Conservation (phyloP, 1,284 basidiomycete species). For the Cystobasidium slooffiae region DNA sequence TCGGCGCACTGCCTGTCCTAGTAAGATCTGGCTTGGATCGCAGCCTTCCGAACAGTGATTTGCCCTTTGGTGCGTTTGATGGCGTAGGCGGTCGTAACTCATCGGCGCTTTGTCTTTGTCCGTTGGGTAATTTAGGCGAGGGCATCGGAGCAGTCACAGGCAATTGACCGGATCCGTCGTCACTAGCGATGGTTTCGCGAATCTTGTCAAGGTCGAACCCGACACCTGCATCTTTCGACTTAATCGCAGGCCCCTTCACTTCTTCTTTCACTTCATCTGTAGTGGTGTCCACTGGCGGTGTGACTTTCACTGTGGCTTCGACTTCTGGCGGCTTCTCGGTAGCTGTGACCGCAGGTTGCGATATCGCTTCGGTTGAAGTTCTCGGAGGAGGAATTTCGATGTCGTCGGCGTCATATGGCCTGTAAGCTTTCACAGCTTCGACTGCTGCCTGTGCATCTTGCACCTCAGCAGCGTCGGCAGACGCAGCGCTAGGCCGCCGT, state of each 20-base stretch:
- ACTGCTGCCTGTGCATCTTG: slow-evolving; percentile 10
- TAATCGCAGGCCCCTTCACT: not conserved
- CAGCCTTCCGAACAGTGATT: slow-evolving; percentile 5
- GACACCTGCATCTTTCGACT: slow-evolving; percentile 10
- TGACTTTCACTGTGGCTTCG: not conserved
- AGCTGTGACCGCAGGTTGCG: not conserved
- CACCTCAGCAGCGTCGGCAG: not conserved
- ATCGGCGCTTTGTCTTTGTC: slow-evolving; percentile 1
- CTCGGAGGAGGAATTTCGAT: not conserved
- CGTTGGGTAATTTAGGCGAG: not conserved
- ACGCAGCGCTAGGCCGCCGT: slow-evolving; percentile 44
- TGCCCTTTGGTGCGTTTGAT: slow-evolving; percentile 9
- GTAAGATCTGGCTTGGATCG: slow-evolving; percentile 21
- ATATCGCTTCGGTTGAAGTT: too few species aligned
- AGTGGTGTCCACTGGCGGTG: not conserved
- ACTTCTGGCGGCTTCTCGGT: not conserved
- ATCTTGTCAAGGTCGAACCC: slow-evolving; percentile 38
- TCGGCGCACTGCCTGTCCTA: slow-evolving; percentile 26
- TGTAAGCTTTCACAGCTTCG: not conserved
- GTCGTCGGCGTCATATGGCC: slow-evolving; percentile 4
- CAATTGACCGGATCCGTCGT: slow-evolving; percentile 34
- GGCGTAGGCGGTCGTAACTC: slow-evolving; percentile 3
- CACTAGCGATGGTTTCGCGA: slow-evolving; percentile 24
- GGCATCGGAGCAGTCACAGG: slow-evolving; percentile 14
- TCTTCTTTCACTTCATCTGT: not conserved